Evolutionary conservation across 2,329 filamentous ascomycete species (phyloP).

Genomic region (Graphilbum fragrans): DNA sequence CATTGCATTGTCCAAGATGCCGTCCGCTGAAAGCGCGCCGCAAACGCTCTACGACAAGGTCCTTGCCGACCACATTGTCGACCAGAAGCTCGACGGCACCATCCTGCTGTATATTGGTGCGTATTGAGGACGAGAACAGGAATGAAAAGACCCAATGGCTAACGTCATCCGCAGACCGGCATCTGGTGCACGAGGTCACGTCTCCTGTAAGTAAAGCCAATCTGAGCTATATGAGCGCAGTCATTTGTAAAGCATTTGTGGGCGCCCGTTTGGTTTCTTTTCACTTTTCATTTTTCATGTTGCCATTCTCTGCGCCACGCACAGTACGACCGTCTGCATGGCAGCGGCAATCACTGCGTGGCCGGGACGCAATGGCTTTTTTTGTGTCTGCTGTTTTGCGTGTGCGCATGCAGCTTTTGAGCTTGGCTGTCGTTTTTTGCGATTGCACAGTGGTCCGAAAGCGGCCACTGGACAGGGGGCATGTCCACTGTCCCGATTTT

Average conservation of each 20-base stretch:
- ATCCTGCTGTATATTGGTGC: constrained; percentile 85
- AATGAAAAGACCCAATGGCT: constrained; percentile 1
- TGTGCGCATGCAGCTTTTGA: background rate
- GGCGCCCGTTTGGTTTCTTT: background rate
- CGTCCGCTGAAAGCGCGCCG: constrained; percentile 56
- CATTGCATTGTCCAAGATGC: constrained; percentile 41
- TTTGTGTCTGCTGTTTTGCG: background rate
- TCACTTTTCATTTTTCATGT: background rate
- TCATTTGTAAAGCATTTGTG: background rate
- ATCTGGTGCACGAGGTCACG: constrained; percentile 96
- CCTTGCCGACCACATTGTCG: constrained; percentile 85
- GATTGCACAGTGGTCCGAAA: too few relatives aligned
- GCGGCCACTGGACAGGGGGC: too few relatives aligned
- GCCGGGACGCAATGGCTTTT: background rate
- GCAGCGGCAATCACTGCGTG: too few relatives aligned
- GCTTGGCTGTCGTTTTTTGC: background rate
- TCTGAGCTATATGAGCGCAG: too few relatives aligned
- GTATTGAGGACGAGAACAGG: constrained; percentile 15
- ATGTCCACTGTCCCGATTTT: too few relatives aligned
- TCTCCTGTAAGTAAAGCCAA: constrained; percentile 59
- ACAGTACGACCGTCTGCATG: too few relatives aligned
- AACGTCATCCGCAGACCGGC: constrained; percentile 50
- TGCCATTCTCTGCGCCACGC: too few relatives aligned
- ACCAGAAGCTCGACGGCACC: constrained; percentile 89
- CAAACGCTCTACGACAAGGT: constrained; percentile 97